Percentiles rank a stretch among this genome's conserved stretches.
Conservation (phyloP, 345 rosid species). For the Excoecaria agallocha region DNA sequence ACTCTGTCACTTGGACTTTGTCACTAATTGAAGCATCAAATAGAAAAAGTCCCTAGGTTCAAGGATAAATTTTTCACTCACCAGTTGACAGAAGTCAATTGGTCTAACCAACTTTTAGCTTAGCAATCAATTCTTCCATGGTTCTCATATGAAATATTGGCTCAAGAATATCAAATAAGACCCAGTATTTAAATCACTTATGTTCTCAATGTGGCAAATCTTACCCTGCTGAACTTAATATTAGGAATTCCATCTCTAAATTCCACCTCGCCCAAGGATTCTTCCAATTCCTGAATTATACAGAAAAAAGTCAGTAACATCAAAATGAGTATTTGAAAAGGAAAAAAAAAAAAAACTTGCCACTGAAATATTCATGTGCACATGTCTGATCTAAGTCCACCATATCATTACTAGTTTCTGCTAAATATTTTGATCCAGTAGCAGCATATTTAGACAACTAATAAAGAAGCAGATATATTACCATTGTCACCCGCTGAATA, state of each 20-base stretch:
- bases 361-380: neutral
- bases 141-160: conserved; percentile 8
- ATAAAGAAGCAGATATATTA: conserved; percentile 25
- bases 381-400: neutral
- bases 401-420: neutral
- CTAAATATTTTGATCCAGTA: neutral
- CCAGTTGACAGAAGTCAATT: neutral
- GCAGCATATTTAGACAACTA: conserved; percentile 7
- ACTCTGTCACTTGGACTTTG: too few species aligned
- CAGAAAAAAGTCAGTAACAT: conserved; percentile 18
- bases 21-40: too few species aligned
- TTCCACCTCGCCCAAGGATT: conserved; percentile 77
- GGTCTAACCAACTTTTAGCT: neutral
- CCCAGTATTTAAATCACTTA: neutral
- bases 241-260: conserved; percentile 82
- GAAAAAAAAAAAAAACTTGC: conserved; percentile 5
- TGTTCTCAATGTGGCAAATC: conserved; percentile 22
- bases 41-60: neutral
- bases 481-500: conserved; percentile 67
- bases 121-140: neutral
- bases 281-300: conserved; percentile 75
- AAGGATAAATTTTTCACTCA: neutral
- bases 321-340: conserved; percentile 8
- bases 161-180: conserved; percentile 8
- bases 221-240: conserved; percentile 91